Percentiles rank a stretch among this genome's conserved stretches.
Conservation (phyloP, 2,329 filamentous ascomycete genomes). For the Diaporthe australafricana region DNA sequence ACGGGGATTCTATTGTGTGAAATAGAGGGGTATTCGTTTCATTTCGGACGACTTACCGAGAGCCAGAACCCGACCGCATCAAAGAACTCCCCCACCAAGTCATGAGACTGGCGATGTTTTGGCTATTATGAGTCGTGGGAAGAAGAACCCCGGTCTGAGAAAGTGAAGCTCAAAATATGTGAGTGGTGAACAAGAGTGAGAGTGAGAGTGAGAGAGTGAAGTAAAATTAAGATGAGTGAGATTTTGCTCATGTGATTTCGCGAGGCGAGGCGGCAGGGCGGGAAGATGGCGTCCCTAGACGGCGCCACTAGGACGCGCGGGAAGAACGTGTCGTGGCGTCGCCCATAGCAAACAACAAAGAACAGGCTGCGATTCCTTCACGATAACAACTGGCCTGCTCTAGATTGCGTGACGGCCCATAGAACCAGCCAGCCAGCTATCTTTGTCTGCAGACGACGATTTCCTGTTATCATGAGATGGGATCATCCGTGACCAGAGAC, state of each 20-base stretch:
- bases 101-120: background rate
- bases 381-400: background rate
- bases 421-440: background rate
- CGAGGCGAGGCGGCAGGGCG: slow-evolving; percentile 9
- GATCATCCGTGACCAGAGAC: background rate
- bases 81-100: background rate
- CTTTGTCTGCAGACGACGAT: background rate
- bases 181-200: background rate
- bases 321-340: slow-evolving; percentile 26
- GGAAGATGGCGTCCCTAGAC: slow-evolving; percentile 14
- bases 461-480: background rate
- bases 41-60: slow-evolving; percentile 24
- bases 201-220: background rate
- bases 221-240: background rate
- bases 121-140: background rate
- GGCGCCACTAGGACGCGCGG: slow-evolving; percentile 29
- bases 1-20: slow-evolving; percentile 13
- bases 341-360: slow-evolving; percentile 9
- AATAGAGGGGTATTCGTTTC: slow-evolving; percentile 9
- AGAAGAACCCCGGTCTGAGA: background rate
- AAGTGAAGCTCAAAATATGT: background rate
- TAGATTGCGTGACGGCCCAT: background rate
- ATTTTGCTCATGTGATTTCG: slow-evolving; percentile 28
- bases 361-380: background rate
- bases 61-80: slow-evolving; percentile 8